Evolutionary conservation across 208 protist genomes (phyloP).

Genomic region (Crithidia bombi): DNA sequence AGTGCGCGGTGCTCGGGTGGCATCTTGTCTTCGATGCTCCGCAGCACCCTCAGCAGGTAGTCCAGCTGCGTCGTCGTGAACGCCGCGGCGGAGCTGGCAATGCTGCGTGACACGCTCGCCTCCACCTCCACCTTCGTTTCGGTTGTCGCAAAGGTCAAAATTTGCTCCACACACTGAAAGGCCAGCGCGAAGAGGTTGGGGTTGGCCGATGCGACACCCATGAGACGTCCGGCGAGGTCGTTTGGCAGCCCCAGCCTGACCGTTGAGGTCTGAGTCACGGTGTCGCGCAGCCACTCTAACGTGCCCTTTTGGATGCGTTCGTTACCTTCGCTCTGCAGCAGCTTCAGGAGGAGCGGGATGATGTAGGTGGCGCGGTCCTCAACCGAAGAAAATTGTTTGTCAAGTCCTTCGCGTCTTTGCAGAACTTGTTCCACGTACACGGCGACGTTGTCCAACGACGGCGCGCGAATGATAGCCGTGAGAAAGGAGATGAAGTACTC

Average conservation of each 20-base stretch:
- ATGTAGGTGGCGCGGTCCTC: constrained; percentile 39
- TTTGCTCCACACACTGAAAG: constrained; percentile 48
- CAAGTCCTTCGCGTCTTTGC: constrained; percentile 43
- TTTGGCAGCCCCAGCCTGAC: constrained; percentile 22
- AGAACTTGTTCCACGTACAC: constrained; percentile 53
- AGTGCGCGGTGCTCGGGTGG: constrained; percentile 45
- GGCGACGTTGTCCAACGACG: constrained; percentile 25
- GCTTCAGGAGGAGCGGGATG: constrained; percentile 49
- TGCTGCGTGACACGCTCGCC: constrained; percentile 18
- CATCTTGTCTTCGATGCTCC: constrained; percentile 34
- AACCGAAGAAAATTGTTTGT: constrained; percentile 35
- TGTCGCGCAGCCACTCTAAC: constrained; percentile 30
- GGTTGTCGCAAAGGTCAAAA: constrained; percentile 29
- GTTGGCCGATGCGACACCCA: constrained; percentile 25
- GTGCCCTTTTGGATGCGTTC: constrained; percentile 33
- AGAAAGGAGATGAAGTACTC: constrained; percentile 51
- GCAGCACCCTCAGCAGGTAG: constrained; percentile 36
- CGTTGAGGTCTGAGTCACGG: constrained; percentile 26
- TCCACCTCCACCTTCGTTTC: constrained; percentile 38
- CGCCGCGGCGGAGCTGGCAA: constrained; percentile 16
- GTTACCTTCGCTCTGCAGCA: constrained; percentile 38
- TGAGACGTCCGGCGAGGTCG: constrained; percentile 34
- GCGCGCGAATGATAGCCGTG: constrained; percentile 31
- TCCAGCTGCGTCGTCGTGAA: constrained; percentile 25
- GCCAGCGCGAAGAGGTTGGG: constrained; percentile 14